Percentiles rank a stretch among this genome's conserved stretches.
Conservation (phyloP, 768 basidiomycete genomes). For the Russula brevipes region DNA sequence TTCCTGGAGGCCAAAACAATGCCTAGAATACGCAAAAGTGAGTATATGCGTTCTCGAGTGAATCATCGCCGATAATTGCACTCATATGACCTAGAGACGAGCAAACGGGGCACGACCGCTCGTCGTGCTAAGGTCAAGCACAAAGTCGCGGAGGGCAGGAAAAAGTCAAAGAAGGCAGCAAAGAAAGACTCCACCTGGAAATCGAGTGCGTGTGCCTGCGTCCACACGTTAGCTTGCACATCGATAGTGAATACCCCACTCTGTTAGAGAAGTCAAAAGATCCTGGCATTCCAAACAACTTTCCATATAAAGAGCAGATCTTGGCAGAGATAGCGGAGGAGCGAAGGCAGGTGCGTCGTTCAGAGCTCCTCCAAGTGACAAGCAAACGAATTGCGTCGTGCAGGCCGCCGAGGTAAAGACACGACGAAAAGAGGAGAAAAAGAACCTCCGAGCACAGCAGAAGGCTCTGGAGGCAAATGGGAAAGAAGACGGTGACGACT, state of each 20-base stretch:
- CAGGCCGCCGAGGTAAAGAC: conserved; percentile 78
- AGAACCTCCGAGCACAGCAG: conserved; percentile 37
- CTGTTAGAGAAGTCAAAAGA: conserved; percentile 72
- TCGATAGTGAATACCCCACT: neutral
- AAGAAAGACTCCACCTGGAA: conserved; percentile 87
- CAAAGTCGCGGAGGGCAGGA: conserved; percentile 70
- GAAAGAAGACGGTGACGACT: conserved; percentile 26
- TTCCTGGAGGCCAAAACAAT: conserved; percentile 7
- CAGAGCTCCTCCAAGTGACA: neutral
- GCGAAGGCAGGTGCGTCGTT: conserved; percentile 55
- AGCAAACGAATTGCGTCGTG: neutral
- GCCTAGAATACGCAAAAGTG: conserved; percentile 29
- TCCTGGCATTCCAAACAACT: conserved; percentile 88
- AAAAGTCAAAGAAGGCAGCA: conserved; percentile 66
- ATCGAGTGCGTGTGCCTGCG: conserved; percentile 55
- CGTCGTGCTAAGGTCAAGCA: conserved; percentile 67
- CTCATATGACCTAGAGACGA: conserved; percentile 56
- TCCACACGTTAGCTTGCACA: conserved; percentile 3
- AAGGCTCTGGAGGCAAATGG: conserved; percentile 20
- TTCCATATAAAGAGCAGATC: conserved; percentile 92
- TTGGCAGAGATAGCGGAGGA: conserved; percentile 85
- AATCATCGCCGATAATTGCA: neutral
- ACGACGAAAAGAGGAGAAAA: conserved; percentile 59
- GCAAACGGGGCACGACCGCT: conserved; percentile 69
- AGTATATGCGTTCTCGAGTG: neutral